Percentiles rank a stretch among this genome's conserved stretches.
Conservation (phyloP, 192 early-diverging fungal species). For the Coemansia pectinata region DNA sequence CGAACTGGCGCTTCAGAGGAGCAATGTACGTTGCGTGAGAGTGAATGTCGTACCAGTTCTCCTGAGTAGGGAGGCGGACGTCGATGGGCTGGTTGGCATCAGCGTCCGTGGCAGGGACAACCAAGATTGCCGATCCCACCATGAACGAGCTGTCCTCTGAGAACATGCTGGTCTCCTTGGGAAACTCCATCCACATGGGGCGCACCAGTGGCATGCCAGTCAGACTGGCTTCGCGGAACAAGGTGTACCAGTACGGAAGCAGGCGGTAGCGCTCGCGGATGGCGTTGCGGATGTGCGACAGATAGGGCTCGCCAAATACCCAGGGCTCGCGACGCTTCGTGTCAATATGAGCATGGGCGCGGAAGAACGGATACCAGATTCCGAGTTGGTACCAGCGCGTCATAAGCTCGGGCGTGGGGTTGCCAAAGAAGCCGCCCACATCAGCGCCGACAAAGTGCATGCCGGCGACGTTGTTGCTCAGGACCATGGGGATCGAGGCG, state of each 20-base stretch:
- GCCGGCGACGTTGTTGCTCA: conserved; percentile 86
- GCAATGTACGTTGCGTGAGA: conserved; percentile 45
- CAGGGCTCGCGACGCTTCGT: conserved; percentile 97
- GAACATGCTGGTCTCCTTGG: conserved; percentile 74
- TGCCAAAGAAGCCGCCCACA: conserved; percentile 97
- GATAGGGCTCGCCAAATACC: conserved; percentile 87
- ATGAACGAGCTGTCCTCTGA: conserved; percentile 86
- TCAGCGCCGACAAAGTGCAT: conserved; percentile 92
- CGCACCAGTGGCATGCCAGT: conserved; percentile 83
- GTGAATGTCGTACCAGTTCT: conserved; percentile 63
- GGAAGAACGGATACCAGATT: conserved; percentile 95
- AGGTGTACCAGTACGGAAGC: conserved; percentile 90
- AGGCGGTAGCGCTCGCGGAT: conserved; percentile 83
- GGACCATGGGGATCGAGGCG: conserved; percentile 83
- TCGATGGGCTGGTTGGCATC: conserved; percentile 42
- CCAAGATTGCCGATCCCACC: conserved; percentile 81
- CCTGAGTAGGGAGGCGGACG: conserved; percentile 71
- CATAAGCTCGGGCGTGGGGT: conserved; percentile 86
- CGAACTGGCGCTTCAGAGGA: conserved; percentile 60
- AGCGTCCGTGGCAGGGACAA: conserved; percentile 65
- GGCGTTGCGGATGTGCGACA: conserved; percentile 73
- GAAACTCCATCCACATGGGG: conserved; percentile 90
- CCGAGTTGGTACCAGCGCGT: conserved; percentile 98
- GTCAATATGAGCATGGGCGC: conserved; percentile 97
- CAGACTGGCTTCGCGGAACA: conserved; percentile 77